These are phyloP conservation scores for Pisolithus thermaeus DNA, from an alignment of 1,284 basidiomycete genomes.

Conservation along the genomic window DNA sequence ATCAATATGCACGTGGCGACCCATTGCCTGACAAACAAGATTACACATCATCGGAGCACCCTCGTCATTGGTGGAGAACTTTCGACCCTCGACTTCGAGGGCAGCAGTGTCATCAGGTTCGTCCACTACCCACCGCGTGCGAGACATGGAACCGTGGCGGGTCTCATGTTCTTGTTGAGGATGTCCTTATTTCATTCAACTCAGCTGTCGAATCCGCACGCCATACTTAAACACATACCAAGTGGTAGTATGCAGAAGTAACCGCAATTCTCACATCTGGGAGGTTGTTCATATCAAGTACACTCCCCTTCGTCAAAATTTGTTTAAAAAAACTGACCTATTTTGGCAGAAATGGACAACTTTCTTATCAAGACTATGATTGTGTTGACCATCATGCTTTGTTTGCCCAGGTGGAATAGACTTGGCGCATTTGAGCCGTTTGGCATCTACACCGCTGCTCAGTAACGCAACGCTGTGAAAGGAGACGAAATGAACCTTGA, in stretches of 20 bases:
- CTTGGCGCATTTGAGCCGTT: conserved; percentile 43
- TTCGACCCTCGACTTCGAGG: conserved; percentile 50
- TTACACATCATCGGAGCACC: conserved; percentile 64
- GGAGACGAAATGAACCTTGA: conserved; percentile 17
- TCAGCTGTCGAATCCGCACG: neutral
- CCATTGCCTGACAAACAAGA: conserved; percentile 48
- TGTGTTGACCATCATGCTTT: conserved; percentile 42
- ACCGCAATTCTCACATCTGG: conserved; percentile 48
- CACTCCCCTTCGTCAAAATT: too few relatives aligned
- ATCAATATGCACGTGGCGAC: conserved; percentile 47
- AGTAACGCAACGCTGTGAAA: neutral
- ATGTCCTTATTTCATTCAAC: conserved; percentile 38
- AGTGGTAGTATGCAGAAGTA: conserved; percentile 56
- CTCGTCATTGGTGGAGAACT: conserved; percentile 50
- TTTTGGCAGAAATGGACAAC: conserved; percentile 48
- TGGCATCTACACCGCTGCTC: conserved; percentile 31
- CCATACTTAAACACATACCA: conserved; percentile 29
- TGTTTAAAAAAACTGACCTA: conserved; percentile 25
- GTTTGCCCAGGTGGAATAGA: conserved; percentile 38
- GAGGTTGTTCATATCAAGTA: too few relatives aligned
- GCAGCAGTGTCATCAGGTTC: conserved; percentile 37
- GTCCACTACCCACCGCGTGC: conserved; percentile 50
- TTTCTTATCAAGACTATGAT: conserved; percentile 38
- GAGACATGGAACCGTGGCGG: conserved; percentile 58
- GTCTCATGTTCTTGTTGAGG: conserved; percentile 57